Evolutionary conservation across 2,329 filamentous ascomycete species (phyloP), one percentile per base, ranked within the genome.

Genomic region (Xylaria digitata): DNA sequence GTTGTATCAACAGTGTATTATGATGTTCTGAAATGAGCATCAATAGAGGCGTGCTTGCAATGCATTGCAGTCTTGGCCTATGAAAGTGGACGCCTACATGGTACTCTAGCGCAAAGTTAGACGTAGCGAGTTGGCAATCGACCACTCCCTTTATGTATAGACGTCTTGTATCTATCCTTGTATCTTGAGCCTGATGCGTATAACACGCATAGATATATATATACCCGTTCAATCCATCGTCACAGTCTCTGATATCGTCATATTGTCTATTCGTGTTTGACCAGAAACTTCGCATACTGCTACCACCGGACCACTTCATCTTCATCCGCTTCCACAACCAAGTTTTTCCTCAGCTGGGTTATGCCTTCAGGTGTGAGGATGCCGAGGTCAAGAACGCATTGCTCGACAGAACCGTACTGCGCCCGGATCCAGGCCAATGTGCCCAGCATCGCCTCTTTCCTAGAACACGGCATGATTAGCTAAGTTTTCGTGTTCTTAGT

Each of bases 361-460:
- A 93, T 81, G 67, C 87, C 85, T 6, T 82, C 83, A 40, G 83
- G 81, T 1, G 81, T 83, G 42, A 93, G 75, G 13, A 88, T 84
- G 73, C 89, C 89, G 37, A 85, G 78, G 15, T 85, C 80, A 61
- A 81, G 79, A 69, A 92, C 80, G 78, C 92, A 94, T 15, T 79
- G 78, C 75, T 92, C 89, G 2, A 86, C 83, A 2, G 89, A 86
- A 2, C 89, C 90, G 78, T 88, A 91, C 67, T 85, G 82, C 32
- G 82, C 78, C 54, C 85, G 81, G 53, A 93, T 80, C 81, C 88
- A 85, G 56, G 83, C 77, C 6, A 86, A 75, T 7, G 82, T 84
- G n/a, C 74, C 79, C 30, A 82, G 71, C 83, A 86, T 86, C 65
- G 78, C 81, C 72, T 83, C 81, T 19, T 82, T 82, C 53, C 82